These are phyloP conservation scores for Ogataea paradorogensis DNA, from an alignment of 805 yeast genomes.

Conservation along the genomic window DNA sequence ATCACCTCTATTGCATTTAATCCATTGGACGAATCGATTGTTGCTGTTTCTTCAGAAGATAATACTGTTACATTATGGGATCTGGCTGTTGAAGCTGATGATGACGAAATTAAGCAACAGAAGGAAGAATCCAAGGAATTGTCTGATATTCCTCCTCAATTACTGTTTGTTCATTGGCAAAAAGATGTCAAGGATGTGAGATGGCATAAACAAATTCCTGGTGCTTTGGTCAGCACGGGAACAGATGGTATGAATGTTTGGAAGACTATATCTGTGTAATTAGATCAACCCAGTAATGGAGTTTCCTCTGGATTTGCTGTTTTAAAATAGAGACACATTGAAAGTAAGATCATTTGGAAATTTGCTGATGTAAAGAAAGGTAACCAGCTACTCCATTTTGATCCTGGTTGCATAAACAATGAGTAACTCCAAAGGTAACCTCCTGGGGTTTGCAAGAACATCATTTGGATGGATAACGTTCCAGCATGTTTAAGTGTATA, in stretches of 20 bases:
- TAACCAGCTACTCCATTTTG: slow-evolving; percentile 85
- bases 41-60: slow-evolving; percentile 95
- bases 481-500: slow-evolving; percentile 71
- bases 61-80: slow-evolving; percentile 98
- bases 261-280: slow-evolving; percentile 91
- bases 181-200: slow-evolving; percentile 95
- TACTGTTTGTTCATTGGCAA: slow-evolving; percentile 97
- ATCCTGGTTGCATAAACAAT: slow-evolving; percentile 65
- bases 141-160: slow-evolving; percentile 90
- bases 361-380: slow-evolving; percentile 72
- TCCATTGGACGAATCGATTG: slow-evolving; percentile 91
- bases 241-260: slow-evolving; percentile 91
- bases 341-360: slow-evolving; percentile 59
- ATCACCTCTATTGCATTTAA: slow-evolving; percentile 92
- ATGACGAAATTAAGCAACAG: slow-evolving; percentile 90
- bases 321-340: slow-evolving; percentile 56
- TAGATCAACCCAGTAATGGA: slow-evolving; percentile 1
- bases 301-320: slow-evolving; percentile 2
- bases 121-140: slow-evolving; percentile 73
- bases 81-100: slow-evolving; percentile 97
- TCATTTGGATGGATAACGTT: slow-evolving; percentile 73
- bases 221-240: slow-evolving; percentile 91
- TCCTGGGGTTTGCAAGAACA: slow-evolving; percentile 87
- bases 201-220: slow-evolving; percentile 98
- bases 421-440: slow-evolving; percentile 79